Evolutionary conservation across 2,329 filamentous ascomycete genomes (phyloP), one percentile per base, ranked within the genome.

Genomic region (Scorias spongiosa): DNA sequence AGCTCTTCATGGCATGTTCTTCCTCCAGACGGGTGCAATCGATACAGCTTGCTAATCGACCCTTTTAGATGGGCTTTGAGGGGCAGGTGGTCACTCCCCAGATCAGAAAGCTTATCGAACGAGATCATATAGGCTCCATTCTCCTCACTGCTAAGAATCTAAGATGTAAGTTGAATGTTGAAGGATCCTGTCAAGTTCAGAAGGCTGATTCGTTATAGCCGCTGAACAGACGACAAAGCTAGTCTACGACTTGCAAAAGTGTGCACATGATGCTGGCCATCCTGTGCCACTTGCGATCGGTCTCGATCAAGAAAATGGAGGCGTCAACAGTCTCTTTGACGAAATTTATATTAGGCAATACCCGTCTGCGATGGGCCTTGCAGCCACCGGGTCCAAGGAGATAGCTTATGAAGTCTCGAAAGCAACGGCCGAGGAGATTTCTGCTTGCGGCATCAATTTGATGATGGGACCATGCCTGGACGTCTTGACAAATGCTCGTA

Each of bases 281-380:
- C 81, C 84, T 2, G 81, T 89, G 2, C 91, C 91, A 2, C 68
- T 98, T 14, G 71, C 93, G 44, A 95, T 98, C 54, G 88, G 84
- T 34, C 69, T 96, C 32, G 91, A 96, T 59, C 91, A 98, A 61
- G 91, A 98, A 63, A 96, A 98, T 76, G 91, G 91, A 50, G 88
- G 89, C 2, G 89, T 95, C 61, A 96, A 95, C 67, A 94, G 86
- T 64, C 74, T 96, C 2, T 95, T 93, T 57, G 89, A 96, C 61
- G 87, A 94, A 54, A 85, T 91, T 57, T 91, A 88, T 60, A 89
- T 96, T 53, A 87, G 86, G 51, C 91, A 96, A 60, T 98, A 94
- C 54, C 91, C 91, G 8, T 94, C 88, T 57, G 84, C 89, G 49
- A 96, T 98, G 89, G 89, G 88, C 10, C 74, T 95, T 48, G 87